Conservation (phyloP, 1,139 yeast species). For the Yamadazyma dushanensis region DNA sequence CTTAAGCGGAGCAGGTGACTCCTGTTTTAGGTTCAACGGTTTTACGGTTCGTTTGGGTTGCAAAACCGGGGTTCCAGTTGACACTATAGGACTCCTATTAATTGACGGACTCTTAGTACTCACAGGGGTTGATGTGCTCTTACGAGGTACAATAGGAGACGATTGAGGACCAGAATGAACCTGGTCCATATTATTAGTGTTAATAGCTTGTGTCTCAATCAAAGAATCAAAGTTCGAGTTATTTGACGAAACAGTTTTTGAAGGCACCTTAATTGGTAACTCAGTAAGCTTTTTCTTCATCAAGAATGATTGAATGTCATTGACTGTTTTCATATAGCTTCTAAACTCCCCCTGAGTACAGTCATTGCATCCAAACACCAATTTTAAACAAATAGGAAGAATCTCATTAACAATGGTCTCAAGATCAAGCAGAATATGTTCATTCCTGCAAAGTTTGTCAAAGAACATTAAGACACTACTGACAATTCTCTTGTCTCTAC, state of each 20-base stretch:
- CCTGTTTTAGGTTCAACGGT: constrained; percentile 10
- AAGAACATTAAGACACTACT: constrained; percentile 56
- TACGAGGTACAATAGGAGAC: constrained; percentile 15
- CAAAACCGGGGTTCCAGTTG: constrained; percentile 8
- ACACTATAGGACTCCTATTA: not conserved
- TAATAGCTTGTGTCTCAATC: constrained; percentile 34
- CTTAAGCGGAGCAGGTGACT: constrained; percentile 6
- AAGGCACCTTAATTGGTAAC: constrained; percentile 21
- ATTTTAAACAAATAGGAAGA: constrained; percentile 37
- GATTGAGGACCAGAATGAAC: constrained; percentile 25
- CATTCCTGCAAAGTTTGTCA: constrained; percentile 39
- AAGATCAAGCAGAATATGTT: constrained; percentile 36
- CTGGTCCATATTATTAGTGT: constrained; percentile 27
- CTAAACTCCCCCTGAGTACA: constrained; percentile 39
- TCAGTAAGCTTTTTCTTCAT: constrained; percentile 30
- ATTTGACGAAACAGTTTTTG: constrained; percentile 5
- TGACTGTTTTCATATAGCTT: constrained; percentile 26
- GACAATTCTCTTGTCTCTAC: constrained; percentile 71
- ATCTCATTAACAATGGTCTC: constrained; percentile 39
- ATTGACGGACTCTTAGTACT: not conserved
- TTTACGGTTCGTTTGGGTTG: constrained; percentile 14
- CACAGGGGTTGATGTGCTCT: constrained; percentile 6
- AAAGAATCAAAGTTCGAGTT: constrained; percentile 29
- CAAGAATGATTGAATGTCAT: constrained; percentile 30
- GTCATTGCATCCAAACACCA: constrained; percentile 44